Base-by-base conservation (phyloP, 345 rosid genomes). In the Salix viminalis region DNA sequence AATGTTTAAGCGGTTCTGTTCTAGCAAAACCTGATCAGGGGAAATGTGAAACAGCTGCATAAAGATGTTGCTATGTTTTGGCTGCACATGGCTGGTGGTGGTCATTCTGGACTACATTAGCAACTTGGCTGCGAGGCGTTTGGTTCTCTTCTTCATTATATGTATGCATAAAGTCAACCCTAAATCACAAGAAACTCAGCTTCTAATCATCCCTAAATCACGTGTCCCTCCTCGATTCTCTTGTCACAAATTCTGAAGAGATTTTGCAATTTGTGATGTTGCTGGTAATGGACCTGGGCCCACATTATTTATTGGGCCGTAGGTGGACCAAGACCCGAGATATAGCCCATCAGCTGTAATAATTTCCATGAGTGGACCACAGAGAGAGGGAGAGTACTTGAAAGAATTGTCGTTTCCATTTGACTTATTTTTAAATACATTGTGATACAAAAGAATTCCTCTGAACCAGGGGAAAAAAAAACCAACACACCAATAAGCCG, bases 261-360 rank as follows among this genome's bases (percentile, higher is more conserved):
- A 71, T 73, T 16, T n/a, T 71, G 76, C 61, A 69, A 54, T 16
- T 26, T 71, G 75, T 65, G 71, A 54, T 50, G 75, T 37, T 79
- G 65, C 62, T 9, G 37, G 52, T 76, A 34, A 76, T 86, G 77
- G 77, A 81, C 64, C 34, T 65, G 67, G 81, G 81, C 69, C 83
- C 88, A 83, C 79, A 41, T 61, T 73, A 65, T 67, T 76, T 46
- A 76, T 71, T 75, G 79, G 83, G 77, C 72, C 66, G 42, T 1
- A 34, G 7, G 72, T 76, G 79, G 86, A 70, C 81, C 79, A 71
- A 65, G 37, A 30, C 18, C 13, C 52, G 75, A 71, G 67, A 65
- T 71, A 37, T 34, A 76, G 74, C 83, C 86, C 86, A 83, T 82
- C 48, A 65, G 80, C 36, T 74, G 36, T 68, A 74, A 46, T 78